Evolutionary conservation across 2,329 filamentous ascomycete genomes (phyloP).

Genomic region (Chaetomium olivaceum): DNA sequence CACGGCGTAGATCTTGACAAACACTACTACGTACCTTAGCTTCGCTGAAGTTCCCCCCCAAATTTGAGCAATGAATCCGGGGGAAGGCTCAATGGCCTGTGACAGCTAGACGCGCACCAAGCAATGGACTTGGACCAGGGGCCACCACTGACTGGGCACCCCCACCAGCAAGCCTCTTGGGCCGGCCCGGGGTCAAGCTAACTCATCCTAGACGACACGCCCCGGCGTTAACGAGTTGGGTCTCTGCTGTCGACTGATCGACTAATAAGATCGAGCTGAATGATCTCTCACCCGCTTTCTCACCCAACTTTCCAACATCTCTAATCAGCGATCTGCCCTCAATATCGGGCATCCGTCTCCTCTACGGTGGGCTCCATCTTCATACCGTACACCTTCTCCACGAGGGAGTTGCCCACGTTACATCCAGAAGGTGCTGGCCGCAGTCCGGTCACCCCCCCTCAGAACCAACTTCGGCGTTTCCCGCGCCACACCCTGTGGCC

Average conservation of each 20-base stretch:
- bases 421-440: conserved; percentile 23
- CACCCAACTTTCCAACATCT: conserved; percentile 13
- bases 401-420: conserved; percentile 18
- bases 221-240: conserved; percentile 26
- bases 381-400: conserved; percentile 16
- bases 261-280: conserved; percentile 32
- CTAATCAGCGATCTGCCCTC: conserved; percentile 14
- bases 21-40: background rate
- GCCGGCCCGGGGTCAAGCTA: conserved; percentile 26
- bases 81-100: conserved; percentile 19
- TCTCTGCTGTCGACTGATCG: conserved; percentile 27
- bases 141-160: conserved; percentile 21
- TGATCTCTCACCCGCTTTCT: conserved; percentile 19
- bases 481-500: conserved; percentile 19
- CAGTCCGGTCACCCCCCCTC: conserved; percentile 14
- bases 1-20: background rate
- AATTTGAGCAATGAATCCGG: conserved; percentile 18
- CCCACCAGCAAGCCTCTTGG: conserved; percentile 23
- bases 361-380: conserved; percentile 2
- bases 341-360: conserved; percentile 20
- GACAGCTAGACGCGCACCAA: conserved; percentile 21
- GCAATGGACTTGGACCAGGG: conserved; percentile 26
- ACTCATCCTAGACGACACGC: conserved; percentile 29
- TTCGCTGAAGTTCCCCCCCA: conserved; percentile 12
- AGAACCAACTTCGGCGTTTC: conserved; percentile 26